Conservation (phyloP, 352 stramenopile species). For the Pythium sp. region DNA sequence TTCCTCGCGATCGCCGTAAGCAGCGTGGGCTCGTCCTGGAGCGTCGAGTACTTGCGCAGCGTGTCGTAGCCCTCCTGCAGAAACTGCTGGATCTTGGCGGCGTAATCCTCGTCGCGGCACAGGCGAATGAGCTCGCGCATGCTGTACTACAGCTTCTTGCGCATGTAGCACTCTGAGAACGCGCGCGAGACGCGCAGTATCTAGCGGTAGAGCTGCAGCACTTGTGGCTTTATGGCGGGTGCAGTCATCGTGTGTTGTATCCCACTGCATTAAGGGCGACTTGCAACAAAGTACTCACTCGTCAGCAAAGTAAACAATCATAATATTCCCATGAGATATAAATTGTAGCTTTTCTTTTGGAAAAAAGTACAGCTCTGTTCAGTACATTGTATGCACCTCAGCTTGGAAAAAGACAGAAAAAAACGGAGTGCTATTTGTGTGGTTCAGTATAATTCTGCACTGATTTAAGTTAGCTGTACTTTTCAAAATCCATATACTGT, state of each 20-base stretch:
- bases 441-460: too few relatives aligned
- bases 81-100: constrained; percentile 33
- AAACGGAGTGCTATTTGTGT: too few relatives aligned
- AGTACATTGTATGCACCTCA: too few relatives aligned
- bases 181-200: constrained; percentile 44
- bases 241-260: neutral
- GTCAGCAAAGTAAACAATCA: too few relatives aligned
- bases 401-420: too few relatives aligned
- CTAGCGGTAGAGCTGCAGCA: constrained; percentile 61
- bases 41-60: constrained; percentile 56
- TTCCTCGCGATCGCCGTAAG: constrained; percentile 64
- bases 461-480: too few relatives aligned
- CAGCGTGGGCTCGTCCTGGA: constrained; percentile 40
- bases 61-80: constrained; percentile 51
- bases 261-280: too few relatives aligned
- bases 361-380: too few relatives aligned
- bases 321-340: too few relatives aligned
- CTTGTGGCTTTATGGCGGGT: constrained; percentile 24
- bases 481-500: too few relatives aligned
- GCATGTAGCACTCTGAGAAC: constrained; percentile 61
- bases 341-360: too few relatives aligned
- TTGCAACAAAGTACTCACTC: too few relatives aligned
- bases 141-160: constrained; percentile 73
- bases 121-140: constrained; percentile 65
- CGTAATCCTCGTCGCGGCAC: constrained; percentile 45